These are phyloP conservation scores for Fusarium sp. DNA, from an alignment of 2,329 filamentous ascomycete genomes.

Conservation along the genomic window DNA sequence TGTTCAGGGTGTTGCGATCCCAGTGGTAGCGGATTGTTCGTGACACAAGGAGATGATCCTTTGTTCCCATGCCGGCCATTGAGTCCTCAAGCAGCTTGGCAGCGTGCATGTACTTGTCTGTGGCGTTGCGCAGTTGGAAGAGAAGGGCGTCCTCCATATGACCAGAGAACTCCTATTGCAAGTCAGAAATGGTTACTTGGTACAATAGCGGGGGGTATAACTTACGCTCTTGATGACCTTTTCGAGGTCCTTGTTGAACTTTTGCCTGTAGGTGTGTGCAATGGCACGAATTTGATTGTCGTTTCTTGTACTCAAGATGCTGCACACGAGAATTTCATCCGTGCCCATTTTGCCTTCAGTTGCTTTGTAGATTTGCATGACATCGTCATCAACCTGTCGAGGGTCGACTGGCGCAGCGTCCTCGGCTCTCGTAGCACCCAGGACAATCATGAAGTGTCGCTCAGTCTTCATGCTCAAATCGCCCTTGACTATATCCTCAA, in stretches of 20 bases:
- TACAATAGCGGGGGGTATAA: neutral
- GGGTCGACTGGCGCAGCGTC: constrained; percentile 80
- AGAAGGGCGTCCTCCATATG: constrained; percentile 91
- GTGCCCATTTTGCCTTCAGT: constrained; percentile 79
- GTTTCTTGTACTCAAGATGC: constrained; percentile 79
- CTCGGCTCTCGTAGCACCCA: constrained; percentile 79
- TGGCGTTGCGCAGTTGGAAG: constrained; percentile 79
- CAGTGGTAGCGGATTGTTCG: constrained; percentile 87
- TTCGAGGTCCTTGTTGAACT: constrained; percentile 77
- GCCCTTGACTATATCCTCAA: constrained; percentile 78
- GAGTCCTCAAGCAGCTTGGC: constrained; percentile 84
- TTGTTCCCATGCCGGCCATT: constrained; percentile 90
- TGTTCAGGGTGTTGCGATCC: constrained; percentile 78
- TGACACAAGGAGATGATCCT: constrained; percentile 81
- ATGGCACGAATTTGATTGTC: constrained; percentile 89
- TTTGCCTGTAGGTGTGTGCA: constrained; percentile 76
- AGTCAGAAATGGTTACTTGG: neutral
- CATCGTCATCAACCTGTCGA: constrained; percentile 79
- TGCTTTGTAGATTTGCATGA: constrained; percentile 79
- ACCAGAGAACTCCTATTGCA: constrained; percentile 78
- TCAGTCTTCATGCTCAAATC: constrained; percentile 91
- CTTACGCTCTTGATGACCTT: constrained; percentile 77
- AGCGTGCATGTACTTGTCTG: constrained; percentile 86
- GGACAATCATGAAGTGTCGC: constrained; percentile 84
- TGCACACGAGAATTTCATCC: constrained; percentile 81